Percentiles rank a stretch among this genome's conserved stretches.
Conservation (phyloP, 2,329 filamentous ascomycete species). For the Scedosporium minutisporum region DNA sequence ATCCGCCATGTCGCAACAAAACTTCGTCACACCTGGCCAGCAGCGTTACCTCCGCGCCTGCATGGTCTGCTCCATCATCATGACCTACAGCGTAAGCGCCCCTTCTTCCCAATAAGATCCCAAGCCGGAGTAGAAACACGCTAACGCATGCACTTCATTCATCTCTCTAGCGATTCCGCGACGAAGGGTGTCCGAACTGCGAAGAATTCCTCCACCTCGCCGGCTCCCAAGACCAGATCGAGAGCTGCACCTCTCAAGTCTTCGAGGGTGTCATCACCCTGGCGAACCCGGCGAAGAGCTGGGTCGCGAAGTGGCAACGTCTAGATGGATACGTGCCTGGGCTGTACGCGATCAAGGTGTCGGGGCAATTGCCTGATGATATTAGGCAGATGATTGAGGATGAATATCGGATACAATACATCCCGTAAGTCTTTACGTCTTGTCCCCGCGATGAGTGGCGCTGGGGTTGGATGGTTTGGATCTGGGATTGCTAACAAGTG, state of each 20-base stretch:
- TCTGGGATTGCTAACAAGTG: background rate
- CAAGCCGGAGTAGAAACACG: background rate
- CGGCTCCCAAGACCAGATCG: slow-evolving; percentile 69
- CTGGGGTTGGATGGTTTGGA: background rate
- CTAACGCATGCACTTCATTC: slow-evolving; percentile 3
- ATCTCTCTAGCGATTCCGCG: slow-evolving; percentile 63
- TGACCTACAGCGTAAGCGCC: slow-evolving; percentile 58
- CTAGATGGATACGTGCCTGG: slow-evolving; percentile 80
- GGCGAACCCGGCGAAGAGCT: slow-evolving; percentile 71
- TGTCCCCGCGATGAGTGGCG: slow-evolving; percentile 21
- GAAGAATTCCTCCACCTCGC: slow-evolving; percentile 81
- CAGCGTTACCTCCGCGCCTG: slow-evolving; percentile 86
- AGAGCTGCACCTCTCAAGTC: slow-evolving; percentile 90
- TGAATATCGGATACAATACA: slow-evolving; percentile 54
- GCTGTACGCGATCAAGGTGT: slow-evolving; percentile 91
- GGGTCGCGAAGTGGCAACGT: slow-evolving; percentile 96
- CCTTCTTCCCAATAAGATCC: slow-evolving; percentile 1
- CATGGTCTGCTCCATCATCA: slow-evolving; percentile 97
- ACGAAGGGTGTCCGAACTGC: slow-evolving; percentile 91
- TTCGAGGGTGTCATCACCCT: slow-evolving; percentile 89
- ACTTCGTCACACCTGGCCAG: slow-evolving; percentile 64
- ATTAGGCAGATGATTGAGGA: slow-evolving; percentile 51
- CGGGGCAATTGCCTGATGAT: slow-evolving; percentile 64
- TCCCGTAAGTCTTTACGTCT: slow-evolving; percentile 49
- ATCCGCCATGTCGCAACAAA: slow-evolving; percentile 32